Conservation (phyloP, 1,284 basidiomycete species). For the Fomitopsis schrenkii region DNA sequence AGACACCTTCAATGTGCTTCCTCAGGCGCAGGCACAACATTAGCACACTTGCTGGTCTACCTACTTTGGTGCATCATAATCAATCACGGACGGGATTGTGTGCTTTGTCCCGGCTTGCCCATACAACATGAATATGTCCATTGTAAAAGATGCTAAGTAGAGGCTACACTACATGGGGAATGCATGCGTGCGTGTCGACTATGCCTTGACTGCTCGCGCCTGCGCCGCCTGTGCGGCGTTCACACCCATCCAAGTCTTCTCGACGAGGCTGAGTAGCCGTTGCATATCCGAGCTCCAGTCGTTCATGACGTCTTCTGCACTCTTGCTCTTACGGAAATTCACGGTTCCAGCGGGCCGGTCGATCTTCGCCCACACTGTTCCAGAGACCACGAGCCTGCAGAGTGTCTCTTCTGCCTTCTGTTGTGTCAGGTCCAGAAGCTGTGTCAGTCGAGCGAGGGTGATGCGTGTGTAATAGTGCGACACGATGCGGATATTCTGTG, state of each 20-base stretch:
- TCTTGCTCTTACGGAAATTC: constrained; percentile 76
- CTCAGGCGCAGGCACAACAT: background rate
- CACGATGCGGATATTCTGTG: constrained; percentile 93
- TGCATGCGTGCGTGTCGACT: constrained; percentile 4
- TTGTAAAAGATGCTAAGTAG: constrained; percentile 3
- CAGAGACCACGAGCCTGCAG: constrained; percentile 86
- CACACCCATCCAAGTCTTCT: constrained; percentile 90
- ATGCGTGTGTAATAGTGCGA: constrained; percentile 95
- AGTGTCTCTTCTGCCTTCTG: constrained; percentile 87
- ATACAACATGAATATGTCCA: constrained; percentile 11
- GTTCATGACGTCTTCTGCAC: constrained; percentile 90
- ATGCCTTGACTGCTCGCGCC: constrained; percentile 50
- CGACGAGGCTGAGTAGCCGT: constrained; percentile 76
- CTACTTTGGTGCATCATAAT: background rate
- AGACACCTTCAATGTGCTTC: constrained; percentile 2
- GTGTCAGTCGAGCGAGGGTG: constrained; percentile 77
- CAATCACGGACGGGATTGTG: background rate
- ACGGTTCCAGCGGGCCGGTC: constrained; percentile 91
- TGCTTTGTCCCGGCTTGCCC: background rate
- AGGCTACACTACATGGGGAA: background rate
- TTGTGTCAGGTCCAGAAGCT: constrained; percentile 83
- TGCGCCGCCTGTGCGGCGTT: constrained; percentile 82
- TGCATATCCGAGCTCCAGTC: constrained; percentile 96
- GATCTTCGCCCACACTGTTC: constrained; percentile 90
- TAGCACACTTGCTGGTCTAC: background rate